These are phyloP conservation scores for Zoysia pacifica DNA, from an alignment of 176 grass and related monocot genomes.

Conservation along the genomic window DNA sequence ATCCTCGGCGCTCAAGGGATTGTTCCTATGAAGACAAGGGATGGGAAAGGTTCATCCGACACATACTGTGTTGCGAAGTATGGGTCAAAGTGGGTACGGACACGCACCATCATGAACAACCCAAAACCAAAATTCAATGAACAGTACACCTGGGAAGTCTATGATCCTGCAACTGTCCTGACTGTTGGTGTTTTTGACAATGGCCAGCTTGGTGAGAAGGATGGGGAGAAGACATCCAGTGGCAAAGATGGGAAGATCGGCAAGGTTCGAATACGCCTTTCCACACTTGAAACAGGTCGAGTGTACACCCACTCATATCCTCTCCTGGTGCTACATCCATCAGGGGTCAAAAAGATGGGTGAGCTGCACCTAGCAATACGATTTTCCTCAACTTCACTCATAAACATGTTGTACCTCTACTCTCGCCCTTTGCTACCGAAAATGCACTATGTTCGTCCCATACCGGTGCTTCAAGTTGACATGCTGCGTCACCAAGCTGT, in stretches of 20 bases:
- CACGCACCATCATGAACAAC: conserved; percentile 83
- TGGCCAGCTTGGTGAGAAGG: conserved; percentile 77
- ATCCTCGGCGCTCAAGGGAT: conserved; percentile 76
- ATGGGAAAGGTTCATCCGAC: conserved; percentile 92
- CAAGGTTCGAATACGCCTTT: conserved; percentile 94
- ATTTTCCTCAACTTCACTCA: conserved; percentile 82
- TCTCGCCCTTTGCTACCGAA: conserved; percentile 85
- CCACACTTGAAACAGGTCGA: conserved; percentile 89
- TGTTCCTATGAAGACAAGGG: conserved; percentile 92
- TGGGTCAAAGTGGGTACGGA: conserved; percentile 92
- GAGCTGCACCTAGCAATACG: conserved; percentile 91
- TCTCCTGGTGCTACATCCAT: conserved; percentile 89
- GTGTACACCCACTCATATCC: conserved; percentile 95
- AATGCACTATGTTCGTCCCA: conserved; percentile 90
- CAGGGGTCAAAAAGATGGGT: conserved; percentile 97
- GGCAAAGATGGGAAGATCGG: conserved; percentile 78
- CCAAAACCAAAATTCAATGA: conserved; percentile 87
- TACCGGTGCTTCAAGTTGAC: conserved; percentile 86
- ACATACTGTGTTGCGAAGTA: conserved; percentile 99
- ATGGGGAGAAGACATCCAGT: conserved; percentile 52
- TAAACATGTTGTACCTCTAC: conserved; percentile 90
- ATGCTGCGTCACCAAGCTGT: conserved; percentile 84
- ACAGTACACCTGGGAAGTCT: conserved; percentile 98
- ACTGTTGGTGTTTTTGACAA: conserved; percentile 97
- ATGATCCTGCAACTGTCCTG: conserved; percentile 86